Evolutionary conservation across 495 filamentous ascomycete genomes (phyloP), one percentile per base, ranked within the genome.

Genomic region (Xylaria palmicola): DNA sequence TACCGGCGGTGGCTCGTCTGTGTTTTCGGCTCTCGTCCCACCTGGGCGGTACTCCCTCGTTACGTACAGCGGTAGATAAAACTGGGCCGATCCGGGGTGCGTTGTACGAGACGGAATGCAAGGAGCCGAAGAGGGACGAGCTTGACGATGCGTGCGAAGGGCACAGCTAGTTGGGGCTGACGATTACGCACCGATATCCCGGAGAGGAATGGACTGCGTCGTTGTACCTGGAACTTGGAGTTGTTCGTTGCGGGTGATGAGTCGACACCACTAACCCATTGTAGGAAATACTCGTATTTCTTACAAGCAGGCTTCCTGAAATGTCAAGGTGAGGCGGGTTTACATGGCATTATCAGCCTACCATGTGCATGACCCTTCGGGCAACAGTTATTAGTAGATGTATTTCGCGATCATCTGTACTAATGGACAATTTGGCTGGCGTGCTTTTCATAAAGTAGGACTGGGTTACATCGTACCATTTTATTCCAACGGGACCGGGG

Each of bases 11-110:
- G 40, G 56, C 56, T 47, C 32, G 44, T 40, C 22, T 7, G 30
- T 40, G 49, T 48, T 37, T 59, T 44, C 27, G 56, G 29, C 22
- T 20, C 22, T 20, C 13, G 56, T 59, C 56, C 56, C 56, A 59
- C 56, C 41, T 27, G 56, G 29, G 30, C 39, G 56, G 56, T 49
- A 47, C 55, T 59, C 44, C 20, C 39, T 19, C 29, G 30, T 32
- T 49, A 32, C 32, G 20, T 32, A 29, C 30, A 32, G 10, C 49
- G 52, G 26, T 37, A 56, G 24, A 32, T 48, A 37, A 32, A 32
- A 30, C 17, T 22, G 43, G 44, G 56, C 32, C 32, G 22, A 59
- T 39, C 56, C 13, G 56, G 56, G 41, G 56, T 59, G 22, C 43
- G 32, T 37, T 22, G 26, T 20, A 13, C 27, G 17, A 57, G 26